Percentiles rank a stretch among this genome's conserved stretches.
Conservation (phyloP, 306 rosid species). For the Medicago ruthenica region DNA sequence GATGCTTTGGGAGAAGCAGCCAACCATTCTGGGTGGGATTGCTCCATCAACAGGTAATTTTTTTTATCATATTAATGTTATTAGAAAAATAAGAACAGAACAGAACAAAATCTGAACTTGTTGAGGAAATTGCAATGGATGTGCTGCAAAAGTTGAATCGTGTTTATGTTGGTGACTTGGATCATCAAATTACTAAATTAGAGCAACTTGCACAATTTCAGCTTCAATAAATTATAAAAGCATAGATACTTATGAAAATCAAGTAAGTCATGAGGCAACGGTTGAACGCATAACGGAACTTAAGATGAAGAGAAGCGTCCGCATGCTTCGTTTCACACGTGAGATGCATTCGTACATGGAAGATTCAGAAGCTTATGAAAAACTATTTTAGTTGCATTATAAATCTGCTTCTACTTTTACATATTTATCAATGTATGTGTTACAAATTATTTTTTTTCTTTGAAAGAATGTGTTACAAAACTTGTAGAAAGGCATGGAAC, state of each 20-base stretch:
- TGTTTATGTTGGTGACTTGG: conserved; percentile 28
- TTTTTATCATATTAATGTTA: too few relatives aligned
- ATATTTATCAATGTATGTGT: too few relatives aligned
- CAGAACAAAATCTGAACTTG: conserved; percentile 39
- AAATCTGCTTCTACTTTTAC: neutral
- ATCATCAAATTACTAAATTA: conserved; percentile 13
- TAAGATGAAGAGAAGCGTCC: conserved; percentile 15
- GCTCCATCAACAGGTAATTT: too few relatives aligned
- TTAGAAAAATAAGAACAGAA: neutral
- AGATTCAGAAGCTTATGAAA: neutral
- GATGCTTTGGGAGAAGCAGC: conserved; percentile 13
- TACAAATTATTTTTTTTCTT: too few relatives aligned
- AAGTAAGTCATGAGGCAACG: neutral
- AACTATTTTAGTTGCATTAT: neutral
- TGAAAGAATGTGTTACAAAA: too few relatives aligned
- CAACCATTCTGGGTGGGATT: neutral
- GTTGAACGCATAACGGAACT: conserved; percentile 1
- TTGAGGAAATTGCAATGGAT: conserved; percentile 45
- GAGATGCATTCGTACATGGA: neutral
- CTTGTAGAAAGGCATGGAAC: too few relatives aligned
- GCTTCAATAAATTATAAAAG: conserved; percentile 6
- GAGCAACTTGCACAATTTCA: conserved; percentile 33
- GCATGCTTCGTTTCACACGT: conserved; percentile 12
- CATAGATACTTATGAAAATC: neutral
- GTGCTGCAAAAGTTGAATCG: conserved; percentile 36